Conservation (phyloP, 306 rosid genomes). For the Fagus crenata region DNA sequence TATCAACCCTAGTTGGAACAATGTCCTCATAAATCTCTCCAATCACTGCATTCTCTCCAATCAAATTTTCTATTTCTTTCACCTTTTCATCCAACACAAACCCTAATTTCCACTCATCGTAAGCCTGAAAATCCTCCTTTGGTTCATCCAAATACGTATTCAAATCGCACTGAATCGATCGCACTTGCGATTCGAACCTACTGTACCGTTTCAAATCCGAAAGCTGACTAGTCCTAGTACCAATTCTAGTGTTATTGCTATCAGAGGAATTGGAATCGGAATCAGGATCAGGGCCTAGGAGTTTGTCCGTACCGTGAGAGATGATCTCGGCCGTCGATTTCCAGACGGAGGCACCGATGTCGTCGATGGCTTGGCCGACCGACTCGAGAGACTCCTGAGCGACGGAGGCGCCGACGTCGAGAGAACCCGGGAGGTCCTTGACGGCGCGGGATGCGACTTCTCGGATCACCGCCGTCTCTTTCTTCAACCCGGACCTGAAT, state of each 20-base stretch:
- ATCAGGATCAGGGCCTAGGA: constrained; percentile 47
- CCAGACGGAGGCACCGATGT: constrained; percentile 87
- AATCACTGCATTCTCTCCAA: constrained; percentile 45
- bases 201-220: constrained; percentile 61
- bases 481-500: constrained; percentile 67
- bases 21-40: constrained; percentile 58
- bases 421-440: constrained; percentile 64
- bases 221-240: constrained; percentile 40
- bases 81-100: constrained; percentile 56
- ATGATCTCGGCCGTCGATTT: constrained; percentile 81
- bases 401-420: constrained; percentile 82
- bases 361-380: constrained; percentile 93
- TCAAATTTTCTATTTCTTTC: constrained; percentile 62
- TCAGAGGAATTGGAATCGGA: constrained; percentile 57
- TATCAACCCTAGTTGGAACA: constrained; percentile 56
- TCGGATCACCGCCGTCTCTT: constrained; percentile 76
- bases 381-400: constrained; percentile 94
- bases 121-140: constrained; percentile 59
- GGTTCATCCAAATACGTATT: constrained; percentile 76
- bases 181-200: constrained; percentile 71
- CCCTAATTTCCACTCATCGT: constrained; percentile 66
- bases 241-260: constrained; percentile 25
- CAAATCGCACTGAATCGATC: constrained; percentile 61
- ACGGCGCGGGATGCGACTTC: constrained; percentile 95
- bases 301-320: constrained; percentile 73